Base-by-base conservation (phyloP, 805 yeast species). In the Lipomyces yamadae region DNA sequence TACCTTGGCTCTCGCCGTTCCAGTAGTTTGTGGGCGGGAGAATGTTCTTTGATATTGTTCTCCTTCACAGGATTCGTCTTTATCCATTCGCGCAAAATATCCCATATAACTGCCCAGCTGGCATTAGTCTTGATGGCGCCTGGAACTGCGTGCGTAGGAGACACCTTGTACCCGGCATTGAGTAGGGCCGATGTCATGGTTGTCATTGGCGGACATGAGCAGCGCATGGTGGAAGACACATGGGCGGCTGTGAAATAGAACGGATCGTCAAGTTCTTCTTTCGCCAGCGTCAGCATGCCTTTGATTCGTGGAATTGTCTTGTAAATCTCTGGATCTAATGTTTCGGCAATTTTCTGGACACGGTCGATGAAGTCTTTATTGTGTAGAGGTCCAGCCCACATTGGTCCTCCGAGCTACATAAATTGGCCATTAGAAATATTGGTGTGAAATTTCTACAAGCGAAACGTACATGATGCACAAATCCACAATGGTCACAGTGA, bases 221-320 rank as follows among this genome's bases (percentile, higher is more conserved):
- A 84, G 75, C 90, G 90, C 73, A 94, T 80, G 11, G 89, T 83
- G 2, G 94, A 87, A 0, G 96, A 85, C 54, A 94, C 72, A 64
- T 86, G 85, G 67, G 92, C 88, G 45, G 96, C 90, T 65, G 90
- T 86, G 79, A 94, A 88, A 78, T 92, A 95, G 76, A 95, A 92
- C 34, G 93, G 96, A 30, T 84, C 77, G 29, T 84, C 76, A 52
- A 94, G 74, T 77, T 95, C 99, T 70, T 84, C 84, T 52, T 77
- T 74, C 4, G 98, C 98, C 74, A 94, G 80, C 0, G 95, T 90
- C 37, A 92, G 80, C 98, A 95, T 95, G 13, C 98, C 98, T 76
- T 87, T 87, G 56, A 95, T 91, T 75, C 99, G 83, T 66, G 90
- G 88, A 32, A 84, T 81, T 0, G 99, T 95, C 58, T 89, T 89